Evolutionary conservation across 441 rosid genomes (phyloP), one percentile per base, ranked within the genome.

Genomic region (Syzygium syzygioides): DNA sequence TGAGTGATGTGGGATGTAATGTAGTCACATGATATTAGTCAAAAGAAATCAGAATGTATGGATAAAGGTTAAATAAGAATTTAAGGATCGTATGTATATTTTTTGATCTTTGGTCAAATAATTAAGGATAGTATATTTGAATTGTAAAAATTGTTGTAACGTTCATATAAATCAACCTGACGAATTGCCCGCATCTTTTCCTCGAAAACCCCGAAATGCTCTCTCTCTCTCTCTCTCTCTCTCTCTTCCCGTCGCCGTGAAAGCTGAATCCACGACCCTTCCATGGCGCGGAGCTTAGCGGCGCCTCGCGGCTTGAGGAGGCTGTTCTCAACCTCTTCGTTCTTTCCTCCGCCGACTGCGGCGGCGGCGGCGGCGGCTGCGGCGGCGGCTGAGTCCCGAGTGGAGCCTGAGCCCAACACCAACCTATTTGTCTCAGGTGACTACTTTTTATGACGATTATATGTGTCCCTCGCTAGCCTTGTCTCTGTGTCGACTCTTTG

Each of bases 381-480:
- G 26, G 53, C 88, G 26, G 86, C 92, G 13, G 91, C 94, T 76
- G 55, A 94, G 5, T 93, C 93, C 79, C 93, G 93, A 19, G 94
- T 92, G 90, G 89, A 92, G 92, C 96, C 97, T 9, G 96, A 95
- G 56, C 98, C 98, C 79, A 96, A 91, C 91, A 91, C 96, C 87
- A 95, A 94, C 90, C 98, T 98, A 90, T 96, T 96, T 88, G 94
- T 95, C 91, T 94, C 98, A 20, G 98, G 99, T 88, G 91, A 53
- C 87, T 86, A 55, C 20, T 87, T 54, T 54, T 64, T 53, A 25
- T 37, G 18, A 25, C 41, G 52, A 20, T 76, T 34, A 34, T 68
- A 34, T 10, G 48, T 6, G 34, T 68, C 55, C 30, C 86, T 6
- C 19, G 62, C 34, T 57, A 54, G 53, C 18, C 45, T 54, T 41